Evolutionary conservation across 2,329 filamentous ascomycete genomes (phyloP), one percentile per base, ranked within the genome.

Genomic region (Amauroascus niger): DNA sequence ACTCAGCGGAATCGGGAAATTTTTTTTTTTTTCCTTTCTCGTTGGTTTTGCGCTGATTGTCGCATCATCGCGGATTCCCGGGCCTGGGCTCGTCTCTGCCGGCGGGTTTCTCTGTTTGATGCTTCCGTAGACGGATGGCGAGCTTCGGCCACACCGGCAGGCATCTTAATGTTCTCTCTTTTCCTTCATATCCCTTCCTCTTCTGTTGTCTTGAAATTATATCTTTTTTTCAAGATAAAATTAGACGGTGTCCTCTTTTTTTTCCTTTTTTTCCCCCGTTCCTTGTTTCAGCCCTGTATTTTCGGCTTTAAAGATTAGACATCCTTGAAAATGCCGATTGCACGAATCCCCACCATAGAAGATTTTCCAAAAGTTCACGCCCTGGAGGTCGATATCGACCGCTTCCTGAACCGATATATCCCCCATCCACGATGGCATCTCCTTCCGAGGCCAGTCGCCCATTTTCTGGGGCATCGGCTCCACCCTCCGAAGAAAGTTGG

Each of bases 371-470:
- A 45, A 11, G 30, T 44, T 20, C 44, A 53, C 40, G 41, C 24
- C 30, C 14, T 54, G 63, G 75, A 83, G 63, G 81, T 94, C 69
- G 81, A 93, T 69, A 79, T 95, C 58, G 89, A 95, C 74, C 71
- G 70, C n/a, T 81, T 84, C 65, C 66, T 94, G 49, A 88, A 91
- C 65, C 84, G 77, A 2, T 75, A 81, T 56, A 64, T 94, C 22
- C 86, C 86, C 7, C 72, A 78, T 13, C 83, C 84, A 39, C 80
- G 79, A 60, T 78, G 87, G 65, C 71, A 77, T 26, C 70, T 73
- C 43, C 64, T 95, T 1, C 89, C 88, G 0, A 74, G 73, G 45
- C 78, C 79, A 0, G 64, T 93, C 18, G 79, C 86, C 18, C 79
- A 81, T 59, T 85, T 88, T 60, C 70, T 94, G 1, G 85, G 86